A percentile compares a stretch with the other conserved stretches of the same genome.
These are phyloP conservation scores for Barnettozyma sp. DNA, from an alignment of 805 yeast species.

Conservation along the genomic window DNA sequence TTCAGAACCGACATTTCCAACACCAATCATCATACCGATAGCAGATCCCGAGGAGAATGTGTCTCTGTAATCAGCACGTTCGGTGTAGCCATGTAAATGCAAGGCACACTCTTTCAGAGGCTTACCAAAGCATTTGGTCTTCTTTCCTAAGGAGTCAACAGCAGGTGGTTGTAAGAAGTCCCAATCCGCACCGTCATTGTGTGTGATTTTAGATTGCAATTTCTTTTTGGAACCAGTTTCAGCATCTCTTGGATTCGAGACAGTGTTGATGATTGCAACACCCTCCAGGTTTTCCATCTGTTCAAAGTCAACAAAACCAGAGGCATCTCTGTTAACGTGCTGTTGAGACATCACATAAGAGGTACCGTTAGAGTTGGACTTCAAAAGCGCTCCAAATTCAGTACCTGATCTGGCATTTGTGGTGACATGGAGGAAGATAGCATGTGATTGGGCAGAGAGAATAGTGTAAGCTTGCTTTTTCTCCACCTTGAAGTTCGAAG, in stretches of 20 bases:
- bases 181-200: slow-evolving; percentile 93
- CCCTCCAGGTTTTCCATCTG: slow-evolving; percentile 81
- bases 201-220: slow-evolving; percentile 68
- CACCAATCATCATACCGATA: slow-evolving; percentile 79
- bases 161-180: slow-evolving; percentile 60
- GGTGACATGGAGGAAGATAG: slow-evolving; percentile 80
- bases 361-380: slow-evolving; percentile 90
- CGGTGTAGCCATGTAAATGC: slow-evolving; percentile 87
- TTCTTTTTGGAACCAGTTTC: slow-evolving; percentile 42
- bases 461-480: slow-evolving; percentile 72
- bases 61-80: slow-evolving; percentile 75
- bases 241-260: slow-evolving; percentile 45
- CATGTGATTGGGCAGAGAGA: slow-evolving; percentile 60
- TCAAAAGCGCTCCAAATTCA: slow-evolving; percentile 75
- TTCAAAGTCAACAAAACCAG: slow-evolving; percentile 86
- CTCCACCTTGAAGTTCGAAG: slow-evolving; percentile 53
- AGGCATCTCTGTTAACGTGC: slow-evolving; percentile 63
- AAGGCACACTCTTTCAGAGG: slow-evolving; percentile 61
- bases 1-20: slow-evolving; percentile 81
- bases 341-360: slow-evolving; percentile 63
- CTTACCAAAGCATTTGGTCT: slow-evolving; percentile 44
- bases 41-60: slow-evolving; percentile 87
- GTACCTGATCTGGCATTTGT: slow-evolving; percentile 41
- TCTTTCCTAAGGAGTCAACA: slow-evolving; percentile 52
- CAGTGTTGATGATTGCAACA: slow-evolving; percentile 65